Percentiles rank a stretch among this genome's conserved stretches.
Evolutionary conservation across 139 green algal genomes (phyloP).

Genomic region (Picochlorum sp.): DNA sequence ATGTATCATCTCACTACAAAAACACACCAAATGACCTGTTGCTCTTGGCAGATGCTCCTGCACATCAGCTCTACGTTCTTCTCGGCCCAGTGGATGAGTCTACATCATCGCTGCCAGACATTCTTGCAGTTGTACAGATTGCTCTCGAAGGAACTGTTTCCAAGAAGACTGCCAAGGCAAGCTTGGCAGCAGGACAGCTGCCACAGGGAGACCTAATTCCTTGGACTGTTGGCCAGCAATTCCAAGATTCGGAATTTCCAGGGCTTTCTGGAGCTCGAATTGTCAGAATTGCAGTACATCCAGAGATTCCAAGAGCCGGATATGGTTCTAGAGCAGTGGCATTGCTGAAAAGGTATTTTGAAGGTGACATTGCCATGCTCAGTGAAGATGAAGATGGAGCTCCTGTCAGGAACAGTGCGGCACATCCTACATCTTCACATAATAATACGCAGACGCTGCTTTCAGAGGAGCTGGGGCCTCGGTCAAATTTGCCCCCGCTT

Average conservation of each 20-base stretch:
- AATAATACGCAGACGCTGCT: slow-evolving; percentile 34
- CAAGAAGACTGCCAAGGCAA: slow-evolving; percentile 48
- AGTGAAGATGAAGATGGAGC: slow-evolving; percentile 10
- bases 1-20: slow-evolving; percentile 92
- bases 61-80: slow-evolving; percentile 94
- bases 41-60: slow-evolving; percentile 83
- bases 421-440: background rate
- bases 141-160: slow-evolving; percentile 87
- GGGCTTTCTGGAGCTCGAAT: slow-evolving; percentile 80
- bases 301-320: slow-evolving; percentile 73
- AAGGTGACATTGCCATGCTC: slow-evolving; percentile 50
- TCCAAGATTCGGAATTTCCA: slow-evolving; percentile 89
- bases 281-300: slow-evolving; percentile 92
- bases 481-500: slow-evolving; percentile 76
- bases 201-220: slow-evolving; percentile 92
- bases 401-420: background rate
- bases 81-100: slow-evolving; percentile 79
- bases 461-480: slow-evolving; percentile 66
- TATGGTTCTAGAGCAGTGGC: slow-evolving; percentile 53
- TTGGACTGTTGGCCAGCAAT: slow-evolving; percentile 96
- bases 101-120: slow-evolving; percentile 63
- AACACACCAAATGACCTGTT: slow-evolving; percentile 98
- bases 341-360: slow-evolving; percentile 58
- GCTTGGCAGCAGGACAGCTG: slow-evolving; percentile 71
- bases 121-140: slow-evolving; percentile 85